Conservation (phyloP, 1,139 yeast genomes). For the Candida pseudoviswanathii region DNA sequence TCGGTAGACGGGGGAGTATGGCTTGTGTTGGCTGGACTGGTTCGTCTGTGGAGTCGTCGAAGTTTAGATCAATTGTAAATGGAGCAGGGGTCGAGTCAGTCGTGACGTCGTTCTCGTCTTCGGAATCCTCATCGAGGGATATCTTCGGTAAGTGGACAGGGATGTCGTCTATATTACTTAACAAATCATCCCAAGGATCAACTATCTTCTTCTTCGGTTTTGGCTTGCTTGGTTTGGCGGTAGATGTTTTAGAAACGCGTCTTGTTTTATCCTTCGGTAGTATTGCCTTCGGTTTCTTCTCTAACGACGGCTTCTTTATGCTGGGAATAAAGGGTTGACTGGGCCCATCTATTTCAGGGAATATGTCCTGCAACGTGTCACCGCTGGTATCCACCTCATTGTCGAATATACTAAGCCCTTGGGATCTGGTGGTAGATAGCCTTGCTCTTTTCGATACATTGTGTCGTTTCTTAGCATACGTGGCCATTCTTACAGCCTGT, state of each 20-base stretch:
- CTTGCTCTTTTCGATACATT: background rate
- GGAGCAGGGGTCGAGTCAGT: background rate
- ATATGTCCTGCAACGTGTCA: background rate
- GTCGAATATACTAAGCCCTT: background rate
- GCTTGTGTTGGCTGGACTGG: background rate
- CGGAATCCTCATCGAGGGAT: constrained; percentile 7
- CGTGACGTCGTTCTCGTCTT: constrained; percentile 1
- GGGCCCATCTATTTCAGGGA: background rate
- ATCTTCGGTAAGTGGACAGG: constrained; percentile 3
- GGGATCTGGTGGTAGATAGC: background rate
- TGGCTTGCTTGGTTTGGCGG: background rate
- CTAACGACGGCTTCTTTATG: background rate
- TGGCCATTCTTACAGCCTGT: background rate
- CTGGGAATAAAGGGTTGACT: background rate
- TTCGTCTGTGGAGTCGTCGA: background rate
- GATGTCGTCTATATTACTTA: constrained; percentile 17
- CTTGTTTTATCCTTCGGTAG: background rate
- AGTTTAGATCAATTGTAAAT: background rate
- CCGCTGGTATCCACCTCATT: background rate
- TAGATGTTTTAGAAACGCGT: background rate
- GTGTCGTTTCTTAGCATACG: constrained; percentile 3
- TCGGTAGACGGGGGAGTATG: background rate
- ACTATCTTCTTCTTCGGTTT: background rate
- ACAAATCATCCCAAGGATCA: constrained; percentile 25
- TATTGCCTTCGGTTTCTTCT: background rate